These are phyloP conservation scores for Xylaria grammica DNA, from an alignment of 495 filamentous ascomycete genomes.

Conservation along the genomic window DNA sequence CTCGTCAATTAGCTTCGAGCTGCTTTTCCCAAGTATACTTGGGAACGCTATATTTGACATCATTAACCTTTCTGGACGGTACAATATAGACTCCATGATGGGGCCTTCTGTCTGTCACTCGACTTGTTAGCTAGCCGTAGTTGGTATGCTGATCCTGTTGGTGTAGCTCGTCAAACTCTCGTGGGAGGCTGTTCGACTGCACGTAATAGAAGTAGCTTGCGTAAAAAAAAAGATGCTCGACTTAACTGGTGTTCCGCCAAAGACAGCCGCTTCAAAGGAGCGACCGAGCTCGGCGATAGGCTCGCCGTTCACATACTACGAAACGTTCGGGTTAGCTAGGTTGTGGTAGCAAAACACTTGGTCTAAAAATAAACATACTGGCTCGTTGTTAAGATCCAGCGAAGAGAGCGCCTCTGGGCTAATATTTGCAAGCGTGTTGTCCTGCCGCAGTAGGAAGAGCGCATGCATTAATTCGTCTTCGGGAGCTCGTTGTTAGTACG, in stretches of 20 bases:
- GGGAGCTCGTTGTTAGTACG: neutral
- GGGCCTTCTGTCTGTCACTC: no score
- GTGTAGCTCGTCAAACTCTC: no score
- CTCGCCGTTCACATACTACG: neutral
- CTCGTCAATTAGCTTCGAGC: neutral
- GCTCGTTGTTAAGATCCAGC: neutral
- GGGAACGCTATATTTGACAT: no score
- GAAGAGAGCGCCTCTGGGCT: neutral
- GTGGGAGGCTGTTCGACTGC: no score
- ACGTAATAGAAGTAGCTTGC: neutral
- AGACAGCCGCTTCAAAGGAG: neutral
- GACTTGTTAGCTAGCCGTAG: no score
- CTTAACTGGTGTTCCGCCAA: slow-evolving; percentile 9
- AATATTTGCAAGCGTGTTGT: no score
- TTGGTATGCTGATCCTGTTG: no score
- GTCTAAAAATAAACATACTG: neutral
- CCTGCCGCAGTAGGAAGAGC: neutral
- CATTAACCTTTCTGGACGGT: no score
- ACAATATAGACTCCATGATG: no score
- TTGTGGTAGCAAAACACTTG: no score
- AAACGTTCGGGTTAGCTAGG: no score
- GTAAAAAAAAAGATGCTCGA: neutral
- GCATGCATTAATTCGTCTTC: slow-evolving; percentile 7
- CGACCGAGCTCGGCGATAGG: slow-evolving; percentile 5
- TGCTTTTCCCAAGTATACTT: neutral